Conservation (phyloP, 1,284 basidiomycete species). For the Fomitopsis palustris region DNA sequence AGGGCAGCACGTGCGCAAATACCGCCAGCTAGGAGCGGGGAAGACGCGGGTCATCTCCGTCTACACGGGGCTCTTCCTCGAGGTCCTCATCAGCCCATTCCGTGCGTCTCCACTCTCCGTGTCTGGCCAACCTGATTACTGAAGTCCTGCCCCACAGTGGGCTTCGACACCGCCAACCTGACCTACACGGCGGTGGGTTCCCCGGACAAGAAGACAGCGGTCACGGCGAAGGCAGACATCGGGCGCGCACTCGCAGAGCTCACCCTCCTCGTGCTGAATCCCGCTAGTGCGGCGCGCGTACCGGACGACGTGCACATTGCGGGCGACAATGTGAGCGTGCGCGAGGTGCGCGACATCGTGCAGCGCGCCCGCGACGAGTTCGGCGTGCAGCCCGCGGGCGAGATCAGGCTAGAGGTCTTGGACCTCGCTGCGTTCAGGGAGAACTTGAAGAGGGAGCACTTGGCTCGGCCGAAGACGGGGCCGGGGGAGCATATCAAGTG, state of each 20-base stretch:
- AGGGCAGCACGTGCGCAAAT: conserved; percentile 16
- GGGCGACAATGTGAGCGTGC: conserved; percentile 12
- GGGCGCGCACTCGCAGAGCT: conserved; percentile 24
- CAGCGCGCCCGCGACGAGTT: conserved; percentile 9
- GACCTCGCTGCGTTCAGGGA: conserved; percentile 13
- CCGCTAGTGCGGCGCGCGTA: conserved; percentile 15
- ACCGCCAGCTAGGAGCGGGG: conserved; percentile 17
- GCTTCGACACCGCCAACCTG: conserved; percentile 22
- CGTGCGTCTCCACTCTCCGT: conserved; percentile 4
- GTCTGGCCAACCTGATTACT: too few species aligned
- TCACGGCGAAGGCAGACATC: conserved; percentile 23
- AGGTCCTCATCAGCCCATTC: conserved; percentile 8
- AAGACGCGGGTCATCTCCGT: conserved; percentile 24
- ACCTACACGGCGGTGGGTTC: conserved; percentile 20
- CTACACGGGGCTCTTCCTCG: conserved; percentile 25
- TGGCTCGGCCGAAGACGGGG: conserved; percentile 5
- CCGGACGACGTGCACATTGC: conserved; percentile 23
- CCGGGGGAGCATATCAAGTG: conserved; percentile 6
- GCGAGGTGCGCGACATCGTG: conserved; percentile 15
- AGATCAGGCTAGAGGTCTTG: conserved; percentile 14
- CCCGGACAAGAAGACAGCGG: conserved; percentile 11
- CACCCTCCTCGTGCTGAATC: conserved; percentile 20
- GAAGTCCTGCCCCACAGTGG: conserved; percentile 14
- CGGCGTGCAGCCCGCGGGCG: conserved; percentile 8
- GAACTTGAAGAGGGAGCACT: conserved; percentile 9